These are phyloP conservation scores for Coniosporium apollinis DNA, from an alignment of 495 filamentous ascomycete genomes.

Conservation along the genomic window DNA sequence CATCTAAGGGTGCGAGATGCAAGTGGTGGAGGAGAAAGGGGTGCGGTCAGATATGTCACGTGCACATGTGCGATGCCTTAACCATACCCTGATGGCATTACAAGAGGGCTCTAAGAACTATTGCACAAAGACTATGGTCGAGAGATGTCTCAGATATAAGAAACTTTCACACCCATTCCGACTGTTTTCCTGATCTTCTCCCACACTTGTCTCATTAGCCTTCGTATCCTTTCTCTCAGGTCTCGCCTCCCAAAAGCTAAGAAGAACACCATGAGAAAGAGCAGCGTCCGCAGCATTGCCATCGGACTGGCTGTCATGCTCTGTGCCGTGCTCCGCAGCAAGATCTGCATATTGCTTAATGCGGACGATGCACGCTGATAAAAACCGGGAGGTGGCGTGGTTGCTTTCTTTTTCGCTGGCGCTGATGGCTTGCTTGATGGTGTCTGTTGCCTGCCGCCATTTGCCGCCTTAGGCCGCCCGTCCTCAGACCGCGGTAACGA, in stretches of 20 bases:
- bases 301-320: slow-evolving; percentile 57
- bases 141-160: slow-evolving; percentile 66
- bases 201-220: slow-evolving; percentile 50
- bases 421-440: slow-evolving; percentile 3
- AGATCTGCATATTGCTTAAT: slow-evolving; percentile 37
- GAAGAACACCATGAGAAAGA: slow-evolving; percentile 70
- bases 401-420: slow-evolving; percentile 18
- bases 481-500: neutral
- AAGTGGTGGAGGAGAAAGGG: too few relatives aligned
- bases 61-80: too few relatives aligned
- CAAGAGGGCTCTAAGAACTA: too few relatives aligned
- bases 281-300: slow-evolving; percentile 52
- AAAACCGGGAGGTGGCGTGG: slow-evolving; percentile 23
- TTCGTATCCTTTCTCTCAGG: slow-evolving; percentile 49
- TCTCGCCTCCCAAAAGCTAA: slow-evolving; percentile 57
- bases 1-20: too few relatives aligned
- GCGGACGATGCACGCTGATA: slow-evolving; percentile 33
- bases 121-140: too few relatives aligned
- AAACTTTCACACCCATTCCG: slow-evolving; percentile 96
- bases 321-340: slow-evolving; percentile 43
- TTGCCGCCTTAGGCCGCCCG: neutral
- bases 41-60: too few relatives aligned
- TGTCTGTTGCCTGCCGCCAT: slow-evolving; percentile 1
- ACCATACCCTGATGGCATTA: too few relatives aligned
- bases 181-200: slow-evolving; percentile 69